These are phyloP conservation scores for Mrakia frigida DNA, from an alignment of 768 basidiomycete genomes.

Conservation along the genomic window DNA sequence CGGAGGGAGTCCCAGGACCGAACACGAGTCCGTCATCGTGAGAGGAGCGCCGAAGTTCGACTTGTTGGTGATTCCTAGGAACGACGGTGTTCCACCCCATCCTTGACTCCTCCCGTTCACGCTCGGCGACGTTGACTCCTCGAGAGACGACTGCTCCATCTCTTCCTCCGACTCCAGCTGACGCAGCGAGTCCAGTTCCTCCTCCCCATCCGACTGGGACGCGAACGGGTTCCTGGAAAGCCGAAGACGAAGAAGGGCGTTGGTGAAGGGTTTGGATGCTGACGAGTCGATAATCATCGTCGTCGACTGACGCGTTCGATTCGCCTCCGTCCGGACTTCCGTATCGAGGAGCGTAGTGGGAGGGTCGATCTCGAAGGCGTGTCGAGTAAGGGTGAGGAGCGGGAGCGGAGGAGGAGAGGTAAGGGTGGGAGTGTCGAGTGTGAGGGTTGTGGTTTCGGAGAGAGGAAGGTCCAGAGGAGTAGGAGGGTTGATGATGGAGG, in stretches of 20 bases:
- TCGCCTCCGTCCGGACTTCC: not conserved
- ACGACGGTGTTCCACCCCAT: not conserved
- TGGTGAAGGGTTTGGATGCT: conserved; percentile 12
- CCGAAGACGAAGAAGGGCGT: not conserved
- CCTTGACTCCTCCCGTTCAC: conserved; percentile 1
- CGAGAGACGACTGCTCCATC: not conserved
- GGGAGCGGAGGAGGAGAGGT: not conserved
- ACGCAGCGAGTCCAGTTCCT: not conserved
- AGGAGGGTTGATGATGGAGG: not conserved
- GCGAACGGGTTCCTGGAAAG: conserved; percentile 3
- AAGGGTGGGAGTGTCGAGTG: not conserved
- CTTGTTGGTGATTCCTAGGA: not conserved
- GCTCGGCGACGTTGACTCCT: not conserved
- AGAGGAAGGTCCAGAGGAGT: conserved; percentile 5
- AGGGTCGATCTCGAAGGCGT: not conserved
- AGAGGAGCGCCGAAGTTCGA: not conserved
- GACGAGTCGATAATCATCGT: conserved; percentile 4
- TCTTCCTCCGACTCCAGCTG: not conserved
- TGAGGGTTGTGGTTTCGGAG: not conserved
- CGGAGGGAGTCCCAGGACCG: not conserved
- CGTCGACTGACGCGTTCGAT: conserved; percentile 6
- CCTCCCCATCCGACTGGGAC: not conserved
- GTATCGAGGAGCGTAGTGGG: conserved; percentile 1
- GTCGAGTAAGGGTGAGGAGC: not conserved
- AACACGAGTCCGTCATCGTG: not conserved